Percentiles rank a stretch among this genome's conserved stretches.
Evolutionary conservation across 495 filamentous ascomycete species (phyloP).

Genomic region (Lophium mytilinum): DNA sequence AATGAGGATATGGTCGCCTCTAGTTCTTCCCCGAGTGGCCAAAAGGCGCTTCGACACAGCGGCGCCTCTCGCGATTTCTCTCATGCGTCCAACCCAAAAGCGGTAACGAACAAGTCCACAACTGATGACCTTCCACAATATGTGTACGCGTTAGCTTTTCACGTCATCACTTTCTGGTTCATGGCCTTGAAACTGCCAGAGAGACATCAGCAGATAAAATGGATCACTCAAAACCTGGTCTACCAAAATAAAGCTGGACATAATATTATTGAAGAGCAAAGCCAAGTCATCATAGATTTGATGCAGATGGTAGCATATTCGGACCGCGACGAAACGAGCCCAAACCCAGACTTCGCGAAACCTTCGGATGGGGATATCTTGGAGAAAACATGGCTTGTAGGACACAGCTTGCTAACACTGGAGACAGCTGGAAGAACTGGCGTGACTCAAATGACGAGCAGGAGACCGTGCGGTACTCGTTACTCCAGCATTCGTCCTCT

Average conservation of each 20-base stretch:
- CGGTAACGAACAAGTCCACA: neutral
- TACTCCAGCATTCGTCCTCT: slow-evolving; percentile 66
- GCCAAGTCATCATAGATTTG: slow-evolving; percentile 87
- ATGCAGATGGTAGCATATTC: slow-evolving; percentile 88
- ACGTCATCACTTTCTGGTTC: slow-evolving; percentile 97
- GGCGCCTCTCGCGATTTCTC: slow-evolving; percentile 37
- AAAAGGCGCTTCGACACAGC: slow-evolving; percentile 33
- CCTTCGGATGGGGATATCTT: slow-evolving; percentile 57
- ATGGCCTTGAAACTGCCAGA: slow-evolving; percentile 76
- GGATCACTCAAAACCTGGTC: slow-evolving; percentile 85
- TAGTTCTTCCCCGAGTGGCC: slow-evolving; percentile 2
- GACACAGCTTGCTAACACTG: slow-evolving; percentile 78
- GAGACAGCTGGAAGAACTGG: slow-evolving; percentile 68
- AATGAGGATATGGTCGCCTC: slow-evolving; percentile 35
- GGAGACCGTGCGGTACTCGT: slow-evolving; percentile 78
- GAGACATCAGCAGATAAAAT: slow-evolving; percentile 72
- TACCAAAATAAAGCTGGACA: slow-evolving; percentile 62
- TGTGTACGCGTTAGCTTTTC: slow-evolving; percentile 84
- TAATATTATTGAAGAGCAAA: slow-evolving; percentile 80
- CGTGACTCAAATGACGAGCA: slow-evolving; percentile 69
- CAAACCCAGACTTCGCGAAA: slow-evolving; percentile 55
- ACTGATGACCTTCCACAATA: slow-evolving; percentile 74
- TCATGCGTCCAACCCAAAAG: neutral
- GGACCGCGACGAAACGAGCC: slow-evolving; percentile 63
- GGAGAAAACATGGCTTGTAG: slow-evolving; percentile 77